Conservation (phyloP, 768 basidiomycete genomes). For the Phylloporus arenicola region DNA sequence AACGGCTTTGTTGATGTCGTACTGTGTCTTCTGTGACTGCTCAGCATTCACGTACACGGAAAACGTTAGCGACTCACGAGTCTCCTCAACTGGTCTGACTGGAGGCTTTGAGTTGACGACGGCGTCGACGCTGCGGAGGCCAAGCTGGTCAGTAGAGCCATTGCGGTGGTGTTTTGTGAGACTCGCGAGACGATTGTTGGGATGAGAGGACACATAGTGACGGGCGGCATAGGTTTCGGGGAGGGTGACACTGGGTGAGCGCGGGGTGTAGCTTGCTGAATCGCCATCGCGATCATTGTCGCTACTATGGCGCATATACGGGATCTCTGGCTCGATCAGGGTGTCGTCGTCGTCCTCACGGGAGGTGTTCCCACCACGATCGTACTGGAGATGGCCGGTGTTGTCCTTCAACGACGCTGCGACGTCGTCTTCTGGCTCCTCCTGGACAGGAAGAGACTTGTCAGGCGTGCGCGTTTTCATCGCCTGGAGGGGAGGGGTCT, state of each 20-base stretch:
- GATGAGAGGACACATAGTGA: slow-evolving; percentile 28
- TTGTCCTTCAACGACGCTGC: slow-evolving; percentile 31
- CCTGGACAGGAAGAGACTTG: slow-evolving; percentile 70
- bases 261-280: slow-evolving; percentile 57
- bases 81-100: slow-evolving; percentile 23
- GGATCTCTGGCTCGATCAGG: slow-evolving; percentile 37
- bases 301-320: slow-evolving; percentile 30
- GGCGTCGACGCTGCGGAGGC: slow-evolving; percentile 54
- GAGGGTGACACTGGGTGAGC: slow-evolving; percentile 58
- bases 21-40: slow-evolving; percentile 16
- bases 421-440: slow-evolving; percentile 67
- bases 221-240: slow-evolving; percentile 41
- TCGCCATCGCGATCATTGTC: slow-evolving; percentile 42
- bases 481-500: slow-evolving; percentile 53
- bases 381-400: slow-evolving; percentile 37
- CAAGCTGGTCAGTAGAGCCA: slow-evolving; percentile 57
- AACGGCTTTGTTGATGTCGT: slow-evolving; percentile 19
- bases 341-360: slow-evolving; percentile 46
- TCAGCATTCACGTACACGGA: slow-evolving; percentile 13
- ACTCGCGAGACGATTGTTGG: slow-evolving; percentile 29
- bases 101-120: slow-evolving; percentile 45
- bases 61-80: slow-evolving; percentile 21
- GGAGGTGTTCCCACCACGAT: slow-evolving; percentile 31
- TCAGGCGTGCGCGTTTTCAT: slow-evolving; percentile 57
- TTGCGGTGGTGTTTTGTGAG: slow-evolving; percentile 48